Evolutionary conservation across 192 early-diverging fungal species (phyloP).

Genomic region (Obelidium mucronatum): DNA sequence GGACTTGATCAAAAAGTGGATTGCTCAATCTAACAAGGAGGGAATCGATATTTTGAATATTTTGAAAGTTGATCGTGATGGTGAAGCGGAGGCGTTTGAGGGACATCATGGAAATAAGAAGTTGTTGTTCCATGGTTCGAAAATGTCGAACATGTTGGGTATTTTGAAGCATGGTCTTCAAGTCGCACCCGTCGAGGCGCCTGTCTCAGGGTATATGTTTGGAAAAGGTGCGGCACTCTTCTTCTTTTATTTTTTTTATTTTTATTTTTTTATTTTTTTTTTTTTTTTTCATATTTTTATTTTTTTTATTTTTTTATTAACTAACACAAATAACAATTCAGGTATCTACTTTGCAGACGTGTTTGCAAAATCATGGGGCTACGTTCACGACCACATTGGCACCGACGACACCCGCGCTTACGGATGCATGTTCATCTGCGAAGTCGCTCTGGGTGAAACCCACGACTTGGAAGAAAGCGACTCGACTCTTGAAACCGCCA

Average conservation of each 20-base stretch:
- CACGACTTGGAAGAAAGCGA: conserved; percentile 34
- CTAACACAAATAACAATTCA: too few relatives aligned
- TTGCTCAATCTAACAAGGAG: conserved; percentile 49
- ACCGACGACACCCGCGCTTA: background rate
- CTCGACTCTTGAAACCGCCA: conserved; percentile 38
- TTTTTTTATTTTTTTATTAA: too few relatives aligned
- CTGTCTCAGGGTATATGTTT: conserved; percentile 70
- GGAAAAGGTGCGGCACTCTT: conserved; percentile 57
- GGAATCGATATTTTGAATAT: conserved; percentile 38
- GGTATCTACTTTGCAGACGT: conserved; percentile 77
- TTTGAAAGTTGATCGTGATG: conserved; percentile 30
- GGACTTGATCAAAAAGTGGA: conserved; percentile 59
- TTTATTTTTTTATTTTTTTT: conserved; percentile 9
- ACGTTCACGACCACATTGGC: conserved; percentile 39
- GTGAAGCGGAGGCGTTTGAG: conserved; percentile 59
- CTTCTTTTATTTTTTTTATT: background rate
- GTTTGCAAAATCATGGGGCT: conserved; percentile 66
- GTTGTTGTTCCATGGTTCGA: conserved; percentile 49
- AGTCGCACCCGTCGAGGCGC: conserved; percentile 68
- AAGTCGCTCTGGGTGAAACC: conserved; percentile 69
- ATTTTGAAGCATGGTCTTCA: conserved; percentile 64
- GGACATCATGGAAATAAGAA: conserved; percentile 53
- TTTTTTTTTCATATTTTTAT: conserved; percentile 30
- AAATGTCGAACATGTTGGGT: conserved; percentile 71
- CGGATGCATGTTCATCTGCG: conserved; percentile 71